Base-by-base conservation (phyloP, 805 yeast genomes). In the Hyphopichia homilentoma region DNA sequence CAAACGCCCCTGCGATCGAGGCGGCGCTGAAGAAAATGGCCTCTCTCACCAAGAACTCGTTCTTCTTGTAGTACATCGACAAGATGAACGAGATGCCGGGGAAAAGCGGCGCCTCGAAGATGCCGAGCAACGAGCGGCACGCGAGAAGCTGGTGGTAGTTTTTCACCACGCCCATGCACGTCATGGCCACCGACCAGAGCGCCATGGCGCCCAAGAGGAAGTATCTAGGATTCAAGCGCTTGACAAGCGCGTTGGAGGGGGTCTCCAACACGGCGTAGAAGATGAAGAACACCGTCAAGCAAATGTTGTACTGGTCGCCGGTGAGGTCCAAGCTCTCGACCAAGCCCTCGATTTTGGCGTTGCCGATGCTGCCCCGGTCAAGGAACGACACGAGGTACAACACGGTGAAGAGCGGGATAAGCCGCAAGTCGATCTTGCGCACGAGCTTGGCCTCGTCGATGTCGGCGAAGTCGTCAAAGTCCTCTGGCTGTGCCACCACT, bases 171-270 rank as follows among this genome's bases (percentile, higher is more conserved):
- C 75, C 77, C 30, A 70, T 69, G 32, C 71, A 62, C 6, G 76
- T 58, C 24, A 61, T 45, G 7, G 60, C 56, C 57, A 43, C 80
- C 86, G 20, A 82, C 80, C 32, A 82, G 79, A 38, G 79, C 79
- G 0, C 87, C 86, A 45, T 45, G 16, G 41, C 34, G 32, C 30
- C 30, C 8, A 48, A 45, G 13, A 48, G 34, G 30, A 38, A 47
- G n/a, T 33, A 27, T 16, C 32, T 29, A 11, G 52, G 52, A 6
- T 31, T 31, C 7, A 37, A 21, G n/a, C 18, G 18, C 18, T 35
- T 38, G 27, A 40, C 20, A 24, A 39, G 31, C 15, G 35, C 21
- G 29, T 36, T 36, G 21, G 38, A 30, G 1, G 44, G 42, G n/a
- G 37, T 32, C 30, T 42, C 46, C 25, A 34, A 28, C 4, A 33